These are phyloP conservation scores for Colletotrichum paranaense DNA, from an alignment of 2,329 filamentous ascomycete genomes.

Conservation along the genomic window DNA sequence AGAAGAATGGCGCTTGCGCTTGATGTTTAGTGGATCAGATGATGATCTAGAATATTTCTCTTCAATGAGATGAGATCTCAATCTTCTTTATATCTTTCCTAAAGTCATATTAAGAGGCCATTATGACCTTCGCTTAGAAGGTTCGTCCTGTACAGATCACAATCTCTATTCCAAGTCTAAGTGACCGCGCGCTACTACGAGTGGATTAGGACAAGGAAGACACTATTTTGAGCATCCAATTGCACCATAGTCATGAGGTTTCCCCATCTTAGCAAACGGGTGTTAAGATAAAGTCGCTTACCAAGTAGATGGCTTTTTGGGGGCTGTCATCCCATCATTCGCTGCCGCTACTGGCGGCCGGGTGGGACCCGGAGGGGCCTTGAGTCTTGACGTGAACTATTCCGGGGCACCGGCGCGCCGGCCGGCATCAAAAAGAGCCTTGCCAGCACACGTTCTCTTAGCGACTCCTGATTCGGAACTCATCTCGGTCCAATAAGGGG, in stretches of 20 bases:
- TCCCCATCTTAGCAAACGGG: neutral
- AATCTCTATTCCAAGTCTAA: slow-evolving; percentile 8
- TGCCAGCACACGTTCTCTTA: neutral
- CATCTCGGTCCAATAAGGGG: neutral
- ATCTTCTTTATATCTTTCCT: slow-evolving; percentile 8
- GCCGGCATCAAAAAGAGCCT: neutral
- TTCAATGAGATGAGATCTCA: neutral
- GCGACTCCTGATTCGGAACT: neutral
- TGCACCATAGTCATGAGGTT: neutral
- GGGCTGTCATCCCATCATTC: neutral
- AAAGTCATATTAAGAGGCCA: neutral
- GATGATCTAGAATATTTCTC: neutral
- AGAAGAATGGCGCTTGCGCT: neutral
- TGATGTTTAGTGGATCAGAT: neutral
- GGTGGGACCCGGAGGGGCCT: slow-evolving; percentile 1
- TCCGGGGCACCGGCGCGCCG: slow-evolving; percentile 2
- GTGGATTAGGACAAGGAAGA: slow-evolving; percentile 18
- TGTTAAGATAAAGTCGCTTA: slow-evolving; percentile 16
- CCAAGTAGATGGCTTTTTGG: slow-evolving; percentile 15
- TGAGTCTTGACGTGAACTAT: slow-evolving; percentile 11
- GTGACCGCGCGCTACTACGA: neutral
- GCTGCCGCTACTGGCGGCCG: neutral
- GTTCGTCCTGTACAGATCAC: neutral
- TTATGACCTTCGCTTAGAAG: slow-evolving; percentile 9
- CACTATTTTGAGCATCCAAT: slow-evolving; percentile 14